Evolutionary conservation across 352 stramenopile genomes (phyloP), one percentile per base, ranked within the genome.

Genomic region (Globisporangium heterothallicum): DNA sequence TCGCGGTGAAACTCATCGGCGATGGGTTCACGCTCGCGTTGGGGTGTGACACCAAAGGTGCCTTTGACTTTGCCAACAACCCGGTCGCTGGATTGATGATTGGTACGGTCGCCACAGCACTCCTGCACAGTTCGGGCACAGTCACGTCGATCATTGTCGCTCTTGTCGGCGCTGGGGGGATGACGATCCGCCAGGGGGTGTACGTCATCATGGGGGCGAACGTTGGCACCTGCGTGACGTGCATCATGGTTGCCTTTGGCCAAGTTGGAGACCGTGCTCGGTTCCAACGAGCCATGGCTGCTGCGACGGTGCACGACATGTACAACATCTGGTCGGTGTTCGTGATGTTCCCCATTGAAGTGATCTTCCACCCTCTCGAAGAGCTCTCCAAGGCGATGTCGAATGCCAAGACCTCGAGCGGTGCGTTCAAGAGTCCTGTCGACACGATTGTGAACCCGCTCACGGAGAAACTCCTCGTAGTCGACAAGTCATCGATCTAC

Each of bases 171-270:
- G 68, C 84, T 4, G 67, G 66, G 6, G 70, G 74, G 12, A 74
- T 97, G 54, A 73, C 73, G 13, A 87, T 96, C 41, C 68, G 84
- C 5, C 70, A 87, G 54, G 88, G 68, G 19, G 92, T 96, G 52
- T 95, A 86, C 52, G 86, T 97, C 58, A 77, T 97, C 55, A 96
- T 97, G 82, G 88, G 88, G n/a, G 86, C 88, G 35, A 97, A 97
- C 68, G 85, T 91, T 49, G 90, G 88, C 42, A 93, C 82, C 4
- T 86, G 81, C 38, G 84, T 96, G 27, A 96, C 85, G 35, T 95
- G 86, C 56, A 95, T 88, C 42, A 96, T 96, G 64, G 85, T 97
- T 32, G 78, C 86, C n/a, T 90, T 96, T 56, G 86, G 78, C 25
- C 85, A 95, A 34, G 84, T 96, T 45, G 74, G 69, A 49, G 72